These are phyloP conservation scores for Pyrenophora teres DNA, from an alignment of 2,329 filamentous ascomycete species.

Conservation along the genomic window DNA sequence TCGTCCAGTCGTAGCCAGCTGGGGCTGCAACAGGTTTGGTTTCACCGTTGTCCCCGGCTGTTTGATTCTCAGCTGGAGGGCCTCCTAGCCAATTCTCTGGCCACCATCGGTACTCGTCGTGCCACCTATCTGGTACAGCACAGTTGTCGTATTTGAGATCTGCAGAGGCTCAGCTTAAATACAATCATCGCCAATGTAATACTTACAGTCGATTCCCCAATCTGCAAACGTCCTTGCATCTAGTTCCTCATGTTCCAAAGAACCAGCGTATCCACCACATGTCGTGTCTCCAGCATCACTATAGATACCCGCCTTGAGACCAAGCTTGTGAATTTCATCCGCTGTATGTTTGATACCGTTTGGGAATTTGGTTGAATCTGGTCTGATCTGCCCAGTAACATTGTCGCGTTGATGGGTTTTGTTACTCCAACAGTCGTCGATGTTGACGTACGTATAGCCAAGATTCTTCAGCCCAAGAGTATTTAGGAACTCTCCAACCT, in stretches of 20 bases:
- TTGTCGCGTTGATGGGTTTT: conserved; percentile 49
- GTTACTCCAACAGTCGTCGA: conserved; percentile 63
- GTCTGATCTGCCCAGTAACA: conserved; percentile 40
- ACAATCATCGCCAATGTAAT: not conserved
- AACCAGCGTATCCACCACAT: conserved; percentile 63
- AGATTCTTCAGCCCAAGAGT: conserved; percentile 27
- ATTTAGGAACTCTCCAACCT: conserved; percentile 18
- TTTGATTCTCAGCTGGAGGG: conserved; percentile 51
- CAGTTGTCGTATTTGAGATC: conserved; percentile 44
- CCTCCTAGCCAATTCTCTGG: conserved; percentile 44
- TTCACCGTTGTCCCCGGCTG: conserved; percentile 21
- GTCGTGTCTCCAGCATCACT: conserved; percentile 57
- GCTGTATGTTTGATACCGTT: conserved; percentile 61
- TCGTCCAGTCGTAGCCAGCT: conserved; percentile 56
- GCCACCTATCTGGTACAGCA: conserved; percentile 45
- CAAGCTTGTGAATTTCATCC: conserved; percentile 59
- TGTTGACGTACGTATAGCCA: conserved; percentile 56
- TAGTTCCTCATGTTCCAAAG: conserved; percentile 59
- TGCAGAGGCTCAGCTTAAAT: not conserved
- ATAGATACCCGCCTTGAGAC: conserved; percentile 67
- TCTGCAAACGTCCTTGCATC: conserved; percentile 61
- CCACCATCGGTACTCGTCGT: conserved; percentile 48
- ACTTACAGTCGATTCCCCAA: conserved; percentile 38
- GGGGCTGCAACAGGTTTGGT: conserved; percentile 48
- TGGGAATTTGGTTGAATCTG: conserved; percentile 61